Base-by-base conservation (phyloP, 2,329 filamentous ascomycete species). In the Dothideomycetes sp. region DNA sequence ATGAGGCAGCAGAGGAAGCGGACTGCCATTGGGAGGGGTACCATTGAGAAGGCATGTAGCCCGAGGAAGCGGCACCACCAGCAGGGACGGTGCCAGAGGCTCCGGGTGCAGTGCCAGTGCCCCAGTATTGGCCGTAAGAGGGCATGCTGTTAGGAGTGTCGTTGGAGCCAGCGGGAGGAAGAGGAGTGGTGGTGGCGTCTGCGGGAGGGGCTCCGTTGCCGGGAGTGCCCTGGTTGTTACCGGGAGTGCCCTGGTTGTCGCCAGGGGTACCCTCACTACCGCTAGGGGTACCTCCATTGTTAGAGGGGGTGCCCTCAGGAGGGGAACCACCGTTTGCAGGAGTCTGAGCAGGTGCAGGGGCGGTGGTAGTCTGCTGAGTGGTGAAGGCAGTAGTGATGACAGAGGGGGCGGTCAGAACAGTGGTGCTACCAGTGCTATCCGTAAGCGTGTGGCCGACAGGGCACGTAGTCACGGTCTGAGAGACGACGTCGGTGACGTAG, bases 401-500 rank as follows among this genome's bases (percentile, higher is more conserved):
- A 20, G 28, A 33, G 24, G 40, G 40, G 23, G 40, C 22, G 13
- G 32, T 42, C 40, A 42, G 31, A 11, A 36, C 32, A 12, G 40
- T 42, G 19, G 40, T 42, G 11, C 22, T 19, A 12, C 41, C 33
- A 20, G n/a, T n/a, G n/a, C 27, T 11, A 20, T 11, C 28, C 22
- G 34, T 37, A 4, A 37, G 23, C 11, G 34, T 39, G 18, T 44
- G 29, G 17, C 41, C 41, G 12, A 34, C 35, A n/a, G 41, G 41
- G 23, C 41, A 44, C 3, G 41, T 44, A 2, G 43, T 45, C 7
- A 45, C 27, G 3, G 43, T 45, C 29, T 32, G 27, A 13, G 31
- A 24, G 24, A 41, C 24, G 20, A 45, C 27, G 11, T 45, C 43
- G 19, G 43, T 45, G 20, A 45, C 35, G 27, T 41, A 41, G 25